A percentile compares a stretch with the other conserved stretches of the same genome.
These are phyloP conservation scores for Lecanoromycetidae sp. DNA, from an alignment of 2,329 filamentous ascomycete genomes.

Conservation along the genomic window DNA sequence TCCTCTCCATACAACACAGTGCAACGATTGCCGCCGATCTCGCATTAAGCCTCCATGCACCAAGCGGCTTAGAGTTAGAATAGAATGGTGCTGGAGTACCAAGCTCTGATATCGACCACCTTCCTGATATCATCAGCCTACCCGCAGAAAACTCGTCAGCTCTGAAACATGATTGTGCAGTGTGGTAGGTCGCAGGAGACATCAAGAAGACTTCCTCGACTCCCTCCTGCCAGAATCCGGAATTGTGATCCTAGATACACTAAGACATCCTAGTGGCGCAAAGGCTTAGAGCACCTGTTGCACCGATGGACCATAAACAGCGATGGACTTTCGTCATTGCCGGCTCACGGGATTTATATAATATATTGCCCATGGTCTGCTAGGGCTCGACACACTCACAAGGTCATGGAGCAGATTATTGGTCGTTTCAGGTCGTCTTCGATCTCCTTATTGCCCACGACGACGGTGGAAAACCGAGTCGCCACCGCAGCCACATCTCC, in stretches of 20 bases:
- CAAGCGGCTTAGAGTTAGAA: neutral
- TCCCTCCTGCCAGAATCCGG: neutral
- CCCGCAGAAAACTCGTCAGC: conserved; percentile 1
- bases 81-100: neutral
- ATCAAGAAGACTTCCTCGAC: neutral
- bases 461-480: neutral
- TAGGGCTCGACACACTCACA: neutral
- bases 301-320: too few species aligned
- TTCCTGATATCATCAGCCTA: conserved; percentile 2
- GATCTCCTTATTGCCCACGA: neutral
- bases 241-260: neutral
- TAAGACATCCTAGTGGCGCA: neutral
- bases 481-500: neutral
- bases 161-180: neutral
- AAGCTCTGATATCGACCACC: neutral
- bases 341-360: neutral
- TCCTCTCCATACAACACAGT: neutral
- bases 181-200: neutral
- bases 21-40: neutral
- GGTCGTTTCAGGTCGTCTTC: conserved; percentile 2
- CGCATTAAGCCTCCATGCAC: neutral
- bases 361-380: neutral
- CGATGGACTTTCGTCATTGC: conserved; percentile 9
- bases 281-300: neutral
- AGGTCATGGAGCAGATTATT: conserved; percentile 10